phyloP scores from a whole-genome alignment of 495 filamentous ascomycete genomes.

The Tuber melanosporum region DNA sequence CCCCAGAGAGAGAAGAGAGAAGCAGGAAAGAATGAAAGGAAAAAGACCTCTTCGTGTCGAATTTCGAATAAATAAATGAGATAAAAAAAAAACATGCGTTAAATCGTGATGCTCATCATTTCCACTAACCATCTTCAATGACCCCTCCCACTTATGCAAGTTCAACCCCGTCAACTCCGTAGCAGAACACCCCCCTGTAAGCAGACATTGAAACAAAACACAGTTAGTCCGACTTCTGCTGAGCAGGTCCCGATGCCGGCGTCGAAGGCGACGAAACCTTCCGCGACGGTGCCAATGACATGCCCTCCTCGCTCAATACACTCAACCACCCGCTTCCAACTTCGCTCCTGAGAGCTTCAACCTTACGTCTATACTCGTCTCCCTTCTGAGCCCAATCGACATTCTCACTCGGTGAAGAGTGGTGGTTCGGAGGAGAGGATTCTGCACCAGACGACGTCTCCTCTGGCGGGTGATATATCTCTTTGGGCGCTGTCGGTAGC shows the following conservation, averaged over 20 bases:
- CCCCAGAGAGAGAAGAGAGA: constrained; percentile 12
- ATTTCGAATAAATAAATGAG: constrained; percentile 12
- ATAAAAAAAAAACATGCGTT: constrained; percentile 27
- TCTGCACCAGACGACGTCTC: constrained; percentile 41
- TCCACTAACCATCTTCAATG: constrained; percentile 51
- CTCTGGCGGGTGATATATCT: constrained; percentile 41
- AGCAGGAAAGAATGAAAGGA: constrained; percentile 4
- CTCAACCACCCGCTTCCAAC: constrained; percentile 79
- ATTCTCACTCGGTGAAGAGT: constrained; percentile 45
- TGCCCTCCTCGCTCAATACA: constrained; percentile 70
- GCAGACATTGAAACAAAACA: constrained; percentile 22
- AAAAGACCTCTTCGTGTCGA: constrained; percentile 24
- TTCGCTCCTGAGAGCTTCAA: constrained; percentile 76
- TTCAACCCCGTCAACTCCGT: constrained; percentile 16
- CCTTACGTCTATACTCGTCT: constrained; percentile 74
- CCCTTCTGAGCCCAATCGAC: constrained; percentile 63
- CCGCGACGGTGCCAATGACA: constrained; percentile 48
- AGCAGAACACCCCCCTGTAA: constrained; percentile 14
- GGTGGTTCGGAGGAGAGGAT: constrained; percentile 43
- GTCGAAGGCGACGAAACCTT: constrained; percentile 41
- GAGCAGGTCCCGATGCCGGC: constrained; percentile 43
- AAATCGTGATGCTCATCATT: constrained; percentile 46
- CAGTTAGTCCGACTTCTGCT: constrained; percentile 44
- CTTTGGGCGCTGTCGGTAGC: constrained; percentile 44
- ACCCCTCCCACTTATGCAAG: constrained; percentile 43